Base-by-base conservation (phyloP, 1,139 yeast species). In the Saccharomycopsis hybrid region DNA sequence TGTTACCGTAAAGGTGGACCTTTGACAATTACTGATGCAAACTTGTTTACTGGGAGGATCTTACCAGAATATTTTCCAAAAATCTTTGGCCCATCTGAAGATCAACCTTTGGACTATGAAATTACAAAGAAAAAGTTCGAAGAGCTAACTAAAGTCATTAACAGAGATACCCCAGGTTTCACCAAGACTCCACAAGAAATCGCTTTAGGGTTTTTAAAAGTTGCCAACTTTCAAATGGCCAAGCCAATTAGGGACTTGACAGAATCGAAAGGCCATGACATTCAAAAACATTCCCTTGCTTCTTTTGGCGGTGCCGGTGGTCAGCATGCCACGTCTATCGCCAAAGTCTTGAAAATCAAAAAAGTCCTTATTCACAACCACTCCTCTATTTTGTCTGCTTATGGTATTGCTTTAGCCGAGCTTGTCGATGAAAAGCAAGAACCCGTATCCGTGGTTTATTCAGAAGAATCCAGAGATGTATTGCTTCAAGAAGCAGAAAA, bases 391-490 rank as follows among this genome's bases (percentile, higher is more conserved):
- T 59, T 77, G 8, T 76, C 80, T 3, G 81, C 82, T 1, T 76
- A 76, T 56, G 82, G 82, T 55, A 77, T 77, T 60, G 67, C 73
- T 5, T 61, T 77, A 29, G 81, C 80, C 1, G 80, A 77, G 61
- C 75, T 75, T 46, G 79, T 80, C 4, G 80, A 81, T 56, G 89
- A 82, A 60, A 73, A 69, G 38, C 87, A 81, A 64, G 76, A 79
- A 33, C 88, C 89, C 0, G 68, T 74, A 42, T 67, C 74, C 1
- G 56, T 62, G 41, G 56, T 65, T 1, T 58, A 76, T 43, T 63
- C 62, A 9, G 62, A 60, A 2, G 61, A 59, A 1, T 65, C 70
- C 11, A 54, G 63, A 38, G 57, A 65, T 27, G 56, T 58, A 9
- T 67, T 75, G 49, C 60, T 76, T 40, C 61, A 62, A 31, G 46